phyloP scores from a whole-genome alignment of 2,329 filamentous ascomycete genomes.

The Alternaria sp. region DNA sequence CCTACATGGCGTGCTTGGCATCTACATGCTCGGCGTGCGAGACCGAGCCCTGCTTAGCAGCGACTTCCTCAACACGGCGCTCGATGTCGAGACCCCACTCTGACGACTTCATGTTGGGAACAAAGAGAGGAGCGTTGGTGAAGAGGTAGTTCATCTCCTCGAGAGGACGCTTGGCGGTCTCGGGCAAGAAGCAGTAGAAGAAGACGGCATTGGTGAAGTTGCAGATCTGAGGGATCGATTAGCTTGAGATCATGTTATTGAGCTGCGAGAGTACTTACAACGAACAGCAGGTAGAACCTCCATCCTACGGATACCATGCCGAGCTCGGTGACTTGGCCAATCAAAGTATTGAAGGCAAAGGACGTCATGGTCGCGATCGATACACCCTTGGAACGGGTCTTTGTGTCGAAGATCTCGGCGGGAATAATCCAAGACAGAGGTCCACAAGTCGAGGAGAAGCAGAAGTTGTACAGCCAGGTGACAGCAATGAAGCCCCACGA shows the following conservation, averaged over 20 bases:
- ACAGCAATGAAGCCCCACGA: conserved; percentile 77
- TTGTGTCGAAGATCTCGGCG: conserved; percentile 79
- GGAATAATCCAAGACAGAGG: conserved; percentile 70
- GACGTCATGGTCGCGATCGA: conserved; percentile 75
- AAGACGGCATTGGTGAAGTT: conserved; percentile 72
- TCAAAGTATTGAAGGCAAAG: conserved; percentile 80
- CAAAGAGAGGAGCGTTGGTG: conserved; percentile 68
- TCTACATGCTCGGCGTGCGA: conserved; percentile 23
- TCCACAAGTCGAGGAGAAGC: conserved; percentile 73
- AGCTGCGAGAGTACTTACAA: conserved; percentile 46
- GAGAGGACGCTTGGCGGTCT: conserved; percentile 68
- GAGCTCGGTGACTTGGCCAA: conserved; percentile 71
- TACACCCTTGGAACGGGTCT: conserved; percentile 76
- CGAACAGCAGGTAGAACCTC: conserved; percentile 66
- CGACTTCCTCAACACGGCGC: conserved; percentile 63
- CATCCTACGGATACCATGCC: conserved; percentile 64
- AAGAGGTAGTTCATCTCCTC: conserved; percentile 74
- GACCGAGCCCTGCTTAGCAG: conserved; percentile 55
- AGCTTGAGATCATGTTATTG: background rate
- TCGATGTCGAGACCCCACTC: conserved; percentile 66
- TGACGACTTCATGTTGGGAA: conserved; percentile 63
- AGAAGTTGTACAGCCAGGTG: conserved; percentile 84
- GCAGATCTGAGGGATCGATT: conserved; percentile 55
- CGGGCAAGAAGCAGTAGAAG: conserved; percentile 72
- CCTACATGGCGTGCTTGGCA: background rate